A percentile compares a stretch with the other conserved stretches of the same genome.
phyloP scores from a whole-genome alignment of 2,329 filamentous ascomycete genomes.

The Beauveria rudraprayagi region DNA sequence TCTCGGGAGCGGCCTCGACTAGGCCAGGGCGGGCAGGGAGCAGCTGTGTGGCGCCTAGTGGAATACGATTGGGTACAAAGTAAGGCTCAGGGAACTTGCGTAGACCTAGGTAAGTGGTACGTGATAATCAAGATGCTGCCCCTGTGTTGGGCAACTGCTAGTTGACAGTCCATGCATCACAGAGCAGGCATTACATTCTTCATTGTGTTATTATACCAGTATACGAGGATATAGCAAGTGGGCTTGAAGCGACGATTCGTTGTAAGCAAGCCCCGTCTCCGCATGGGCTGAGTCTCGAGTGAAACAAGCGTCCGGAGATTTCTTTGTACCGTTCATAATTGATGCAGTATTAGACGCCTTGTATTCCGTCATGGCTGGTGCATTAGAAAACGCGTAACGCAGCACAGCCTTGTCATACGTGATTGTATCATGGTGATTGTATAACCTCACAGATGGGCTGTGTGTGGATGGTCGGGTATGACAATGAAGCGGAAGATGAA shows the following conservation, averaged over 20 bases:
- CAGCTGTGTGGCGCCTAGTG: not conserved
- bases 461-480: not conserved
- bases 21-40: not conserved
- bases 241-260: not conserved
- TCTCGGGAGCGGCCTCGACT: not conserved
- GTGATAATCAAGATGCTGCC: not conserved
- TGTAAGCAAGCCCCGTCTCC: conserved; percentile 6
- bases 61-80: conserved; percentile 2
- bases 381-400: conserved; percentile 2
- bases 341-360: conserved; percentile 6
- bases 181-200: not conserved
- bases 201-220: not conserved
- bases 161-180: not conserved
- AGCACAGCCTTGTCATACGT: not conserved
- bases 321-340: not conserved
- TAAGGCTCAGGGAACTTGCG: not conserved
- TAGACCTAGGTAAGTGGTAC: not conserved
- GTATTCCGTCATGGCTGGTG: not conserved
- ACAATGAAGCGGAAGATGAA: not conserved
- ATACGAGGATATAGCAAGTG: not conserved
- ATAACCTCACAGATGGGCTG: not conserved
- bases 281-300: conserved; percentile 9
- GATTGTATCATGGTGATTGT: conserved; percentile 4
- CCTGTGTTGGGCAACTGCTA: not conserved
- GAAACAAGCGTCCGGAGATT: conserved; percentile 9